Evolutionary conservation across 2,329 filamentous ascomycete genomes (phyloP), one percentile per base, ranked within the genome.

Genomic region (Colletotrichum sp.): DNA sequence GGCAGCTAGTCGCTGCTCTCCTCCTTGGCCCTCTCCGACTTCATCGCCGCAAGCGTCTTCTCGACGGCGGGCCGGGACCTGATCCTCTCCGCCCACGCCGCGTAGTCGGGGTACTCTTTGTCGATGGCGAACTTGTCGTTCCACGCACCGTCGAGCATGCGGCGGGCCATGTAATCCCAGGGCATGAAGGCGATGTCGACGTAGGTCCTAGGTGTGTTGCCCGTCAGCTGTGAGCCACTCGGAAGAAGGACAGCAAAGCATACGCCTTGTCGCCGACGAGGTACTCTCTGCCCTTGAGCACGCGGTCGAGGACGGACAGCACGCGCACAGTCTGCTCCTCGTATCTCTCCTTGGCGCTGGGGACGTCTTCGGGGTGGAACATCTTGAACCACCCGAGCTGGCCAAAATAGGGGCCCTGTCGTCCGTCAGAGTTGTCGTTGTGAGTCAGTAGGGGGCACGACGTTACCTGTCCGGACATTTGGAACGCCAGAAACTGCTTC

Each of bases 341-440:
- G 77, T 85, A 85, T 9, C 83, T 80, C 39, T 81, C 77, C 77
- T 80, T 82, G 69, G 82, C 82, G 8, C 77, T 79, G 12, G 79
- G 80, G 13, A 83, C 70, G 15, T 81, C 72, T 44, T 83, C 82
- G 2, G 76, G 77, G 69, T 83, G 80, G 75, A 61, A 74, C 8
- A 78, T 70, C 16, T 30, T 59, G 80, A 88, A 88, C 84, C 85
- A 86, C 9, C 70, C 78, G 4, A 75, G 76, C 77, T 88, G 85
- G 6, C 87, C 87, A 60, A 80, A 88, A 77, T 88, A 89, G 0
- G 86, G 87, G 1, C 85, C 87, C 78, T 88, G 84, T 3, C 22
- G 1, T 39, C 32, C 22, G 60, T 64, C n/a, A 36, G 25, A 13
- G 60, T 13, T 22, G 32, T 39, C 6, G 60, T 3, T n/a, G 8